Evolutionary conservation across 2,329 filamentous ascomycete genomes (phyloP).

Genomic region (Sclerotinia subarctica): DNA sequence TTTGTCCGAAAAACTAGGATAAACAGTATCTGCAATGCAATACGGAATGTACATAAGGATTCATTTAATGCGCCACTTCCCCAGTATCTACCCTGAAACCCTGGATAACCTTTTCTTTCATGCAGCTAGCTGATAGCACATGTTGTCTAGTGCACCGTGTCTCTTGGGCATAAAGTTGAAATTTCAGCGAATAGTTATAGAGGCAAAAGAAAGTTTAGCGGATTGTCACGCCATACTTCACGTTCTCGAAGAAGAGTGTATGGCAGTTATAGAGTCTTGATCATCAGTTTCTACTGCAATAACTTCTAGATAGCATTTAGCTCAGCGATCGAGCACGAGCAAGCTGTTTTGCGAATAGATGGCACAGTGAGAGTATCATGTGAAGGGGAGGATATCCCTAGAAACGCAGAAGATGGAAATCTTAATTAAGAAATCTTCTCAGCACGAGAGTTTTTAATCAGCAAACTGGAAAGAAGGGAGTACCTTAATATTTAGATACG

Average conservation of each 20-base stretch:
- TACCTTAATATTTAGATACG: slow-evolving; percentile 17
- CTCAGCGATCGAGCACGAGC: slow-evolving; percentile 45
- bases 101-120: background rate
- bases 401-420: slow-evolving; percentile 30
- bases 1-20: no score
- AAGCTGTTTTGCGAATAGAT: slow-evolving; percentile 42
- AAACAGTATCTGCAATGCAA: background rate
- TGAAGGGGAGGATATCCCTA: slow-evolving; percentile 40
- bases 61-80: no score
- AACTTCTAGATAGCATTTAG: slow-evolving; percentile 43
- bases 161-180: slow-evolving; percentile 38
- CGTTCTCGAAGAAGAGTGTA: slow-evolving; percentile 31
- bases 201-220: slow-evolving; percentile 32
- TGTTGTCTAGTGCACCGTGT: slow-evolving; percentile 29
- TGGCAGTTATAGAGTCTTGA: slow-evolving; percentile 19
- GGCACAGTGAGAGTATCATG: slow-evolving; percentile 38
- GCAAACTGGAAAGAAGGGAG: background rate
- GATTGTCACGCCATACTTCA: slow-evolving; percentile 36
- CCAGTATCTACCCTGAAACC: no score
- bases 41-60: background rate
- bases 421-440: no score
- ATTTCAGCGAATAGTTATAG: slow-evolving; percentile 30
- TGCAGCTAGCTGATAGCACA: background rate
- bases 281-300: slow-evolving; percentile 42
- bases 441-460: no score